phyloP scores from a whole-genome alignment of 768 basidiomycete species.

The Russula abietina region DNA sequence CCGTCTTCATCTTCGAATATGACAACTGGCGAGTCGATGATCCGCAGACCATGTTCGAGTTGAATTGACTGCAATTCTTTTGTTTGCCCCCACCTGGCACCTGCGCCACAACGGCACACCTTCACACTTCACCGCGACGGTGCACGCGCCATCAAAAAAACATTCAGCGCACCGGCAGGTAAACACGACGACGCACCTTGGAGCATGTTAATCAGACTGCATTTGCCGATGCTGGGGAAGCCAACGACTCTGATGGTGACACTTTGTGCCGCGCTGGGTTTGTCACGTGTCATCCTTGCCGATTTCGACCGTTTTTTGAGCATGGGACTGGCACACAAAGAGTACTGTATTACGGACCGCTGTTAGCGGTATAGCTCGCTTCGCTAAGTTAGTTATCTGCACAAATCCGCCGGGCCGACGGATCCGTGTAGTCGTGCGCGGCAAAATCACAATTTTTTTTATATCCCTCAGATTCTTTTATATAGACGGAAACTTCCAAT shows the following conservation, averaged over 20 bases:
- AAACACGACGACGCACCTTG: constrained; percentile 42
- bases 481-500: too few relatives aligned
- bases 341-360: too few relatives aligned
- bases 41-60: constrained; percentile 85
- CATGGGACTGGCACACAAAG: too few relatives aligned
- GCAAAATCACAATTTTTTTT: too few relatives aligned
- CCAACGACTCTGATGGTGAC: constrained; percentile 90
- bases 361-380: too few relatives aligned
- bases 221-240: constrained; percentile 97
- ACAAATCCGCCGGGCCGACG: too few relatives aligned
- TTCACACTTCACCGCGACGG: constrained; percentile 45
- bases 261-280: constrained; percentile 55
- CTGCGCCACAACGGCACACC: constrained; percentile 91
- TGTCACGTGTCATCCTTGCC: too few relatives aligned
- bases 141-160: not conserved
- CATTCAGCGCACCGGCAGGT: not conserved
- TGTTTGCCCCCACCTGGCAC: constrained; percentile 94
- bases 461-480: too few relatives aligned
- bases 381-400: too few relatives aligned
- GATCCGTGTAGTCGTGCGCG: too few relatives aligned
- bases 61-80: constrained; percentile 87
- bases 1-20: constrained; percentile 79
- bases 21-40: constrained; percentile 97
- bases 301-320: too few relatives aligned
- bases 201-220: constrained; percentile 89